Base-by-base conservation (phyloP, 768 basidiomycete species). In the Tylopilus felleus region DNA sequence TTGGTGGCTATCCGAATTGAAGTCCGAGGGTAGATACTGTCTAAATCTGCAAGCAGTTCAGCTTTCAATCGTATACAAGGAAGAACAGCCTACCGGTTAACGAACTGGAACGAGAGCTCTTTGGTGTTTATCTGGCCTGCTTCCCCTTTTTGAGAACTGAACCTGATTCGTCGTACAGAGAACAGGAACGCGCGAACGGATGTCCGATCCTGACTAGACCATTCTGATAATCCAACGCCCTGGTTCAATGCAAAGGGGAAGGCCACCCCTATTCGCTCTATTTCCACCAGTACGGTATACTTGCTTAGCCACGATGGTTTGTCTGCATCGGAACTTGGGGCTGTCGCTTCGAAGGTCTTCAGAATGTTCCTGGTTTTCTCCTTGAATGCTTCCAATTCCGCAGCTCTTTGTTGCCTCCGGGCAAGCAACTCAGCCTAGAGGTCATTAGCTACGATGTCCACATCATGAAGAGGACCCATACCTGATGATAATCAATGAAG, bases 401-500 rank as follows among this genome's bases (percentile, higher is more conserved):
- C 71, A 5, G 86, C 82, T 38, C 95, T 83, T 62, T 86, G 84
- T 60, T 90, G 86, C 63, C 85, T 80, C 22, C 90, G 81, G 33
- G 81, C 73, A 22, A 85, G 73, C 51, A 96, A 77, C 66, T 97
- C 94, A 12, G 81, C 80, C 85, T 93, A 42, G 61, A 58, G 63
- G 62, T 47, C 57, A 33, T 61, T 1, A 70, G 60, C 44, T 45
- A 58, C 4, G 19, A 28, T 8, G 27, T 10, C 3, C 27, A 19
- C 23, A 23, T n/a, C 17, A 16, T 6, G 10, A 16, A 50, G 28
- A 44, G 27, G 9, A 25, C 31, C 9, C 51, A 56, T 73, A 87
- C 91, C 79, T 90, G 91, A 39, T 92, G 74, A 60, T 92, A 79
- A 65, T 96, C 93, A 38, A 93, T 70, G 58, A 93, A 91, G 66